Base-by-base conservation (phyloP, 139 green algal species). In the Yamagishiella unicocca region DNA sequence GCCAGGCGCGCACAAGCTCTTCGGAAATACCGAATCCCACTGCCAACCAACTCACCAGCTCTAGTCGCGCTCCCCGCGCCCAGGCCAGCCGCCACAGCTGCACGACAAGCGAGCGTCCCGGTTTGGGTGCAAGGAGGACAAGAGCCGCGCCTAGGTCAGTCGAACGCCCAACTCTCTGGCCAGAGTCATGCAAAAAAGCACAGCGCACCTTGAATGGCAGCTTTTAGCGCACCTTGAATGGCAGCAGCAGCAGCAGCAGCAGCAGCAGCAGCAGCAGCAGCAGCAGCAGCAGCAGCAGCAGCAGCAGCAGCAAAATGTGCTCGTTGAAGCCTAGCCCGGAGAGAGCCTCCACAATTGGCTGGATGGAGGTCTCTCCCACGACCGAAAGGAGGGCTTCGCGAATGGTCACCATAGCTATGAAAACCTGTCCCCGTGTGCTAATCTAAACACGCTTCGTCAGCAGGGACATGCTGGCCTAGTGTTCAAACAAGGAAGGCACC, bases 21-120 rank as follows among this genome's bases (percentile, higher is more conserved):
- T 17, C 37, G 67, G 37, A 46, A 22, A 8, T 33, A 37, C 37
- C 37, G 4, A 2, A 35, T 17, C 10, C n/a, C 67, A 33, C 37
- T 9, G 67, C 35, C 37, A 66, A 24, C 55, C 55, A 79, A 62
- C 71, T 79, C 71, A 79, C 71, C 40, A 27, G 25, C 71, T 25
- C 24, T 22, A 42, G 71, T 27, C 40, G 71, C 19, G 42, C 43
- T 79, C 42, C 71, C 71, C 43, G 61, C 42, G 71, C 71, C 71
- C 71, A 79, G 25, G 42, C 42, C 71, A 79, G 42, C 71, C 71
- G 42, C 71, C 71, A 42, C 71, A 42, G 2, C 71, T 79, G 71
- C 71, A 79, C 42, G 27, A 79, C 71, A 22, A 55, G 68, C 21
- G 22, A 77, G 68, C 35, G 40, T 7, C 40, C 68, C 19, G 50